Evolutionary conservation across 345 rosid species (phyloP).

Genomic region (Turnera subulata): DNA sequence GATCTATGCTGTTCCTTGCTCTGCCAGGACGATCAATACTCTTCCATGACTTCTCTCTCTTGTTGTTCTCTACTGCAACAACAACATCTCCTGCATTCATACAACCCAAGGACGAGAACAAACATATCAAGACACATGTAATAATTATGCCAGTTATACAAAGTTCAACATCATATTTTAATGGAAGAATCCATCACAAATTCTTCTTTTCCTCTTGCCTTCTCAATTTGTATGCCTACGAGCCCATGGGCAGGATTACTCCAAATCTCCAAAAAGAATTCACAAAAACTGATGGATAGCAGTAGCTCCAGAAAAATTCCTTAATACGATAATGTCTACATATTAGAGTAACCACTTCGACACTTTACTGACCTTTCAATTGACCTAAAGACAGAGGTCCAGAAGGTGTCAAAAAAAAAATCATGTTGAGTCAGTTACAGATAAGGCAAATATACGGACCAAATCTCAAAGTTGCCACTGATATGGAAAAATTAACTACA

Average conservation of each 20-base stretch:
- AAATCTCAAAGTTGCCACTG: background rate
- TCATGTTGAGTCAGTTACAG: background rate
- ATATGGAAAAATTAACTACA: slow-evolving; percentile 42
- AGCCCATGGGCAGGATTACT: too few species aligned
- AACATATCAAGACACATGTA: too few species aligned
- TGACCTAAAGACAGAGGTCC: background rate
- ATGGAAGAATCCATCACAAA: too few species aligned
- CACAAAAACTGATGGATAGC: background rate
- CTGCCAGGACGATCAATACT: slow-evolving; percentile 44
- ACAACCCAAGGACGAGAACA: too few species aligned
- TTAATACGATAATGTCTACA: background rate
- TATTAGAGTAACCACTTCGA: too few species aligned
- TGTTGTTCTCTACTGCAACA: too few species aligned
- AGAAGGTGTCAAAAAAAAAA: background rate
- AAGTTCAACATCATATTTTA: too few species aligned
- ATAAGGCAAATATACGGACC: background rate
- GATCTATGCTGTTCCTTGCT: slow-evolving; percentile 60
- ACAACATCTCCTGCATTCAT: slow-evolving; percentile 93
- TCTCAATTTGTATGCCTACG: too few species aligned
- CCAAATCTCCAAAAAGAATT: too few species aligned
- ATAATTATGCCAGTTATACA: too few species aligned
- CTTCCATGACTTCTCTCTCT: slow-evolving; percentile 51
- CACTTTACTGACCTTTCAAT: too few species aligned
- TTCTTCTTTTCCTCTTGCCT: too few species aligned
- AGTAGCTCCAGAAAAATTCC: background rate